Evolutionary conservation across 2,329 filamentous ascomycete genomes (phyloP).

Genomic region (Geoglossum cookeanum): DNA sequence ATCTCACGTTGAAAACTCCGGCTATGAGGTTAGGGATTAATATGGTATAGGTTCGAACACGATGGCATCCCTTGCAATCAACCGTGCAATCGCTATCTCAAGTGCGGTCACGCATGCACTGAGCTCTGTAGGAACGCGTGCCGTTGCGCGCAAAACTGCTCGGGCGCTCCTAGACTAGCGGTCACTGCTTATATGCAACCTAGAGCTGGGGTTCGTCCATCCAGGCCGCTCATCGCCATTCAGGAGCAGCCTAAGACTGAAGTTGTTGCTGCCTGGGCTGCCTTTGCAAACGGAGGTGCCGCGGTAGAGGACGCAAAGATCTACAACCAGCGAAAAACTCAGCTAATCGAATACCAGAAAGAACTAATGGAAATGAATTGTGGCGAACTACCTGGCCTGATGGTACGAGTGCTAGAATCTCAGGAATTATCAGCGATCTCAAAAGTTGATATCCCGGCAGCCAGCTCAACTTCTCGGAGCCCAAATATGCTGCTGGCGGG

Average conservation of each 20-base stretch:
- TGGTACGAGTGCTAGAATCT: not conserved
- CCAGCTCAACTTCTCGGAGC: not conserved
- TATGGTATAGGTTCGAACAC: slow-evolving; percentile 19
- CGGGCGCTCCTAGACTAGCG: not conserved
- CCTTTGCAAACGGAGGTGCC: not conserved
- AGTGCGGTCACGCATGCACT: not conserved
- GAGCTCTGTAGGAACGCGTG: not conserved
- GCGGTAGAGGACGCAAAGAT: not conserved
- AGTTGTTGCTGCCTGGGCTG: not conserved
- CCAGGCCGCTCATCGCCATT: too few species aligned
- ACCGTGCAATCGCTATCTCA: not conserved
- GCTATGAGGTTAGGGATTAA: slow-evolving; percentile 4
- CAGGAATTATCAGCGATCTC: not conserved
- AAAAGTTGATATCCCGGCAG: not conserved
- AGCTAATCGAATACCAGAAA: not conserved
- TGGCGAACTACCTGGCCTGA: not conserved
- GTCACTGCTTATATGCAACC: not conserved
- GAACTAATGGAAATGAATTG: not conserved
- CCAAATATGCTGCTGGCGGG: not conserved
- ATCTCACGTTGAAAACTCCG: slow-evolving; percentile 1
- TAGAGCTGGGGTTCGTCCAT: not conserved
- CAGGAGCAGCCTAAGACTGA: too few species aligned
- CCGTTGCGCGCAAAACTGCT: not conserved
- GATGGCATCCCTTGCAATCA: slow-evolving; percentile 17
- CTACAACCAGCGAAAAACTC: not conserved